phyloP scores from a whole-genome alignment of 176 grass and related monocot genomes.

The Luzula sylvatica region DNA sequence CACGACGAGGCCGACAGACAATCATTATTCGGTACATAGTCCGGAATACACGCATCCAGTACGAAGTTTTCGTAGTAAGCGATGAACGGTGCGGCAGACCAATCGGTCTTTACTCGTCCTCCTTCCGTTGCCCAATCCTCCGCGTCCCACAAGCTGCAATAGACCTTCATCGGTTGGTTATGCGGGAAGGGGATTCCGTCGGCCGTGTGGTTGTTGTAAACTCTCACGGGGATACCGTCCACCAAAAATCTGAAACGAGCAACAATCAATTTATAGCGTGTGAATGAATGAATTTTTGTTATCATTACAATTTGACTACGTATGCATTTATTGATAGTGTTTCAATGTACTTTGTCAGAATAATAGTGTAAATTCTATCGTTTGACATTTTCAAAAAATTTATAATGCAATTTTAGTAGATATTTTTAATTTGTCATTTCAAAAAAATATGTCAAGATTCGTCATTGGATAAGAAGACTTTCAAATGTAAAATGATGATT shows the following conservation, averaged over 20 bases:
- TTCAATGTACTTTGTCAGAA: not conserved
- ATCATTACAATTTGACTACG: not conserved
- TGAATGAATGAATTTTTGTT: not conserved
- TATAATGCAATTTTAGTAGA: not conserved
- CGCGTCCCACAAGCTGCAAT: conserved; percentile 34
- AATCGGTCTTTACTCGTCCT: conserved; percentile 34
- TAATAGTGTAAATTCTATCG: not conserved
- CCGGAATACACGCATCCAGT: conserved; percentile 17
- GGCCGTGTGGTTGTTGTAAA: conserved; percentile 22
- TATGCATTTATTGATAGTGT: not conserved
- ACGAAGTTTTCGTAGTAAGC: conserved; percentile 25
- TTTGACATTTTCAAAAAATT: not conserved
- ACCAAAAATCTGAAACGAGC: conserved; percentile 31
- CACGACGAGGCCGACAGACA: not conserved
- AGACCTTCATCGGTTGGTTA: conserved; percentile 21
- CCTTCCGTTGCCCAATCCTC: conserved; percentile 38
- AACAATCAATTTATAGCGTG: not conserved
- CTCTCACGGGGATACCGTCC: conserved; percentile 23
- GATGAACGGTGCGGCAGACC: conserved; percentile 31
- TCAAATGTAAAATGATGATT: not conserved
- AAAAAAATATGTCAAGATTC: conserved; percentile 25
- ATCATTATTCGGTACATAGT: not conserved
- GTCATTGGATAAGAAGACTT: no score
- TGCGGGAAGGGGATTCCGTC: conserved; percentile 22
- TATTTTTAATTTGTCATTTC: not conserved